phyloP scores from a whole-genome alignment of 305 asterid genomes.

The Withania somnifera region DNA sequence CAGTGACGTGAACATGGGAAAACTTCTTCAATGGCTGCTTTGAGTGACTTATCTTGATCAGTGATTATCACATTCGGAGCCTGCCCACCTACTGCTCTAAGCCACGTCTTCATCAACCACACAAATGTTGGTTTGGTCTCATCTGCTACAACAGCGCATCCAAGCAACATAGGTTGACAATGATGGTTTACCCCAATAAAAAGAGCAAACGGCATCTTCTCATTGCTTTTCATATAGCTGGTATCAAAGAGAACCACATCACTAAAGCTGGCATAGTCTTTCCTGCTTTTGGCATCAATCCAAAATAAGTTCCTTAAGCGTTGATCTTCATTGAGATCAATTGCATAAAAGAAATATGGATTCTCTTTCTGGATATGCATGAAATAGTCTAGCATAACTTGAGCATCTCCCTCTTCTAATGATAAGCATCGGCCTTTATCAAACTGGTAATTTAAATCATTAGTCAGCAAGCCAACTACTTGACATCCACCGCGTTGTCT shows the following conservation, averaged over 20 bases:
- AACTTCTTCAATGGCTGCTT: constrained; percentile 57
- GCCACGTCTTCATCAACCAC: constrained; percentile 96
- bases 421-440: constrained; percentile 50
- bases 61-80: constrained; percentile 71
- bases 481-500: constrained; percentile 49
- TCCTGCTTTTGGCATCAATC: constrained; percentile 86
- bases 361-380: constrained; percentile 63
- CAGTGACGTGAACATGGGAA: constrained; percentile 65
- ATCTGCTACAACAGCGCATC: constrained; percentile 73
- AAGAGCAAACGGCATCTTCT: constrained; percentile 74
- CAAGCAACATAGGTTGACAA: constrained; percentile 79
- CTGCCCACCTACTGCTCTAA: constrained; percentile 71
- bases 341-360: constrained; percentile 69
- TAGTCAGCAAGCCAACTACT: constrained; percentile 23
- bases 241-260: constrained; percentile 76
- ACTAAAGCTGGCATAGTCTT: constrained; percentile 56
- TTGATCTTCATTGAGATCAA: constrained; percentile 81
- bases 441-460: constrained; percentile 40
- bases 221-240: constrained; percentile 53
- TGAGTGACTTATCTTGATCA: constrained; percentile 61
- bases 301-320: constrained; percentile 78
- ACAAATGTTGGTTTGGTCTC: constrained; percentile 59
- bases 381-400: constrained; percentile 63
- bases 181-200: constrained; percentile 93
- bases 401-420: constrained; percentile 85